phyloP scores from a whole-genome alignment of 2,329 filamentous ascomycete species.

The Talaromyces pinophilus region DNA sequence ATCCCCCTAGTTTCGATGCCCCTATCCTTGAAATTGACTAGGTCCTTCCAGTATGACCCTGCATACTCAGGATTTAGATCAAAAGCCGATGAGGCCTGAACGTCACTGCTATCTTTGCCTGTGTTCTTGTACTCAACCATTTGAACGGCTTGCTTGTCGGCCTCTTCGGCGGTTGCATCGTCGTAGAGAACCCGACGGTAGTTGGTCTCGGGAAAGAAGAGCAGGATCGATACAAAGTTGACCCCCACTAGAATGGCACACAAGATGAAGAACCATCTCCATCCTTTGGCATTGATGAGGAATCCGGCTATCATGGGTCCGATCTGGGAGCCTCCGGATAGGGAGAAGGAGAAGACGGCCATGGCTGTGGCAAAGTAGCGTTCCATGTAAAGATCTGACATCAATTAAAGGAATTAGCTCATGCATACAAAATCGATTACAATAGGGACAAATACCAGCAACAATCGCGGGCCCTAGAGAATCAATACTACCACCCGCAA shows the following conservation, averaged over 20 bases:
- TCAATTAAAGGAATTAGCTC: constrained; percentile 19
- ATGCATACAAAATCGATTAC: background rate
- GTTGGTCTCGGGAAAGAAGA: constrained; percentile 40
- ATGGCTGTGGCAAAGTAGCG: constrained; percentile 35
- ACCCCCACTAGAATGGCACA: constrained; percentile 35
- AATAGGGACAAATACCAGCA: constrained; percentile 27
- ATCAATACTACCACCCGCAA: constrained; percentile 34
- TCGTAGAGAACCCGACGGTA: constrained; percentile 32
- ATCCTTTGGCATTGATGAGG: constrained; percentile 37
- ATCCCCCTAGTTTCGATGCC: constrained; percentile 26
- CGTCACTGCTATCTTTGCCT: background rate
- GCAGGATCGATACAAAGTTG: constrained; percentile 36
- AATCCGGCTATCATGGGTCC: constrained; percentile 40
- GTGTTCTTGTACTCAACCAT: background rate
- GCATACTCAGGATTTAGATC: constrained; percentile 27
- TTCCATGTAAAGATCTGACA: constrained; percentile 32
- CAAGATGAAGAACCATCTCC: constrained; percentile 43
- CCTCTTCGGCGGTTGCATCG: constrained; percentile 27
- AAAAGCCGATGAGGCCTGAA: constrained; percentile 15
- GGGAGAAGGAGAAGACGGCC: constrained; percentile 37
- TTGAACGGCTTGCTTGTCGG: constrained; percentile 25
- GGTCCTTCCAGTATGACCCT: constrained; percentile 33
- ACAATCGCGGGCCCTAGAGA: constrained; percentile 39
- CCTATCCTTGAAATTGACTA: constrained; percentile 31
- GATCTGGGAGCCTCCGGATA: constrained; percentile 39